Evolutionary conservation across 2,329 filamentous ascomycete species (phyloP).

Genomic region (Colletotrichum noveboracense): DNA sequence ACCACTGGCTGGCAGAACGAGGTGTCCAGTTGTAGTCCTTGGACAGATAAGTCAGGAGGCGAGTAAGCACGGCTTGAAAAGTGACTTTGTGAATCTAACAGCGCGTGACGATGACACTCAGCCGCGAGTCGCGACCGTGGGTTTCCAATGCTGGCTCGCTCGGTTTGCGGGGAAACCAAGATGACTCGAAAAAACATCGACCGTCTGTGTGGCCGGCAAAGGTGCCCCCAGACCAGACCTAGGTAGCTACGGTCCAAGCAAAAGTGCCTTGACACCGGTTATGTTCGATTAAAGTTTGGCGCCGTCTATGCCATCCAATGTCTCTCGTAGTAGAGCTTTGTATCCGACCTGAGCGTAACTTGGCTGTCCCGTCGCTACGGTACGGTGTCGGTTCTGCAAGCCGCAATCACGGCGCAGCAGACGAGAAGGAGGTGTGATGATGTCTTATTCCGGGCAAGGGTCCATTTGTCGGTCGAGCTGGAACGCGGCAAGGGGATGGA

Average conservation of each 20-base stretch:
- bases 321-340: not conserved
- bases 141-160: not conserved
- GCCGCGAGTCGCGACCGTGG: not conserved
- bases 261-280: slow-evolving; percentile 1
- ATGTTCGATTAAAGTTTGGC: slow-evolving; percentile 21
- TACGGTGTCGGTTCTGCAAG: not conserved
- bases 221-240: not conserved
- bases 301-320: slow-evolving; percentile 6
- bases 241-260: not conserved
- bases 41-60: not conserved
- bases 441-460: not conserved
- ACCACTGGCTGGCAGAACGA: not conserved
- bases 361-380: not conserved
- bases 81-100: not conserved
- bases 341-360: not conserved
- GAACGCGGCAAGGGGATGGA: not conserved
- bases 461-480: not conserved
- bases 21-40: not conserved
- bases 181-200: not conserved
- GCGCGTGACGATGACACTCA: not conserved
- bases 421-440: not conserved
- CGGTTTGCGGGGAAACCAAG: not conserved
- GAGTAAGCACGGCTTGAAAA: not conserved
- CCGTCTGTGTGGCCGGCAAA: not conserved
- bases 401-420: not conserved